Base-by-base conservation (phyloP, 139 green algal species). In the Eudorina sp. region DNA sequence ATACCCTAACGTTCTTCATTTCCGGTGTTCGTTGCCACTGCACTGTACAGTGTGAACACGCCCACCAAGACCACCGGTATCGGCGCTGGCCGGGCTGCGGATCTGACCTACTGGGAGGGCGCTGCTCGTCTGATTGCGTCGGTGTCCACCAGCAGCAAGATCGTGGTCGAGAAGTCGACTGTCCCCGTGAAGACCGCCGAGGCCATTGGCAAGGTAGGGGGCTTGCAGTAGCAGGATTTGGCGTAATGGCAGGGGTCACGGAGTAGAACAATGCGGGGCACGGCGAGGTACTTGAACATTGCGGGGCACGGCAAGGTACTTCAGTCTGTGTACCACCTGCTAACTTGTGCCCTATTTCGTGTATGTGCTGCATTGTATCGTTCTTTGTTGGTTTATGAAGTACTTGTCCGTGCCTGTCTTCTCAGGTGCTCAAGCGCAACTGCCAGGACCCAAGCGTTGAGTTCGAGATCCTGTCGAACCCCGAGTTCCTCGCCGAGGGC, bases 151-250 rank as follows among this genome's bases (percentile, higher is more conserved):
- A 93, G 86, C 64, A 95, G 87, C 91, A 99, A 99, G 93, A 98
- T 99, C 85, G 96, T 99, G 18, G 98, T 99, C 62, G 98, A 99
- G 94, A 99, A 99, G 95, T 99, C 96, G 16, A 99, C 98, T 8
- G 98, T 99, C 53, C 98, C 98, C 25, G 98, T 99, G n/a, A 99
- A 99, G 91, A 99, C 98, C 0, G 98, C 98, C 14, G 97, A 99
- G 90, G 98, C 98, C 23, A 99, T 99, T 79, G 96, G 94, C 79
- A 99, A 99, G 96, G 97, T 96, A 55, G 29, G 73, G 8, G 23
- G 6, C n/a, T n/a, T n/a, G n/a, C n/a, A n/a, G n/a, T n/a, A n/a
- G n/a, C n/a, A n/a, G n/a, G n/a, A n/a, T n/a, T n/a, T n/a, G n/a
- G n/a, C n/a, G n/a, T n/a, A n/a, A n/a, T n/a, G n/a, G n/a, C n/a